Evolutionary conservation across 2,329 filamentous ascomycete genomes (phyloP).

Genomic region (Fusarium pseudograminearum): DNA sequence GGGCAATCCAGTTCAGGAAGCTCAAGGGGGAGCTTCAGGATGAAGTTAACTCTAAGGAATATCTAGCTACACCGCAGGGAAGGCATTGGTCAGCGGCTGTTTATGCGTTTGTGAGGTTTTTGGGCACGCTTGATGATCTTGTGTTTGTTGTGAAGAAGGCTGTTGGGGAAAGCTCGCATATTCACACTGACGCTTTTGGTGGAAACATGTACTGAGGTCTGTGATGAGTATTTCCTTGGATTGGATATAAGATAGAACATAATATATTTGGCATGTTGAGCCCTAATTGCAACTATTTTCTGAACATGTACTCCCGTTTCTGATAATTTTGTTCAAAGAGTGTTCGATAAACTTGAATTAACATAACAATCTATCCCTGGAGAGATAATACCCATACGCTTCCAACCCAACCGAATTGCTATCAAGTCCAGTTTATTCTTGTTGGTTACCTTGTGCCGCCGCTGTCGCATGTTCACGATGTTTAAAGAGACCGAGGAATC

Average conservation of each 20-base stretch:
- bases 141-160: constrained; percentile 21
- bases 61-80: constrained; percentile 3
- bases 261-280: background rate
- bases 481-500: constrained; percentile 58
- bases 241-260: no score
- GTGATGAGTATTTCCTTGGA: rapidly evolving
- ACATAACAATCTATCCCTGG: no score
- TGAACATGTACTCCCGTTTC: no score
- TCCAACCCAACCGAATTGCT: background rate
- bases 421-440: background rate
- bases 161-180: constrained; percentile 21
- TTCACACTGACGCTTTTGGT: constrained; percentile 15
- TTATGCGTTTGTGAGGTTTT: constrained; percentile 21
- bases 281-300: background rate
- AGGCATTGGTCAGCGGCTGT: constrained; percentile 25
- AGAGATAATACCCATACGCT: background rate
- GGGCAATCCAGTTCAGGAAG: constrained; percentile 22
- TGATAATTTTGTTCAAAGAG: rapidly evolving
- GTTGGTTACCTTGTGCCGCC: background rate
- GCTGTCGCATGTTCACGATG: constrained; percentile 33
- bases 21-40: constrained; percentile 19
- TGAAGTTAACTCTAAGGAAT: constrained; percentile 11
- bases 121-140: constrained; percentile 21
- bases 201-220: background rate
- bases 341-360: no score